These are phyloP conservation scores for Galerina sulciceps DNA, from an alignment of 768 basidiomycete species.

Conservation along the genomic window DNA sequence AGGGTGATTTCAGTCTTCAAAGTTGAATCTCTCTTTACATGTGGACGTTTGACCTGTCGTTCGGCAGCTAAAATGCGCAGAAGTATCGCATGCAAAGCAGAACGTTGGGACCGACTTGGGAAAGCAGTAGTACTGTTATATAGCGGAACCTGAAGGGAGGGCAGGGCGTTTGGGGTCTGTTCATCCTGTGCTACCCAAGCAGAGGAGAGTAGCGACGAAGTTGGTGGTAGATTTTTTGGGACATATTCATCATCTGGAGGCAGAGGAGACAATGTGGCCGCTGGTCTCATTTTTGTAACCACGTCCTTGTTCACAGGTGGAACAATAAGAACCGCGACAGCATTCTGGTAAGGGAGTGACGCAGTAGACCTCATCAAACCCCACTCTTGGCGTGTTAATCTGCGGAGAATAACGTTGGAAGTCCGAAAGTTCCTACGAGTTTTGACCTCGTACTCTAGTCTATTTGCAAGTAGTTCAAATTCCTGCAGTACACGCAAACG, in stretches of 20 bases:
- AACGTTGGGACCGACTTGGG: constrained; percentile 63
- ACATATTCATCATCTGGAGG: constrained; percentile 28
- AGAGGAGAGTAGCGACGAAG: constrained; percentile 32
- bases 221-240: constrained; percentile 26
- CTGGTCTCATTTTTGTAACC: constrained; percentile 45
- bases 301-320: constrained; percentile 67
- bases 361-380: constrained; percentile 48
- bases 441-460: constrained; percentile 33
- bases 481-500: constrained; percentile 81
- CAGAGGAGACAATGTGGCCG: constrained; percentile 39
- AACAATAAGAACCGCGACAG: constrained; percentile 69
- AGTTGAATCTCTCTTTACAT: background rate
- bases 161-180: constrained; percentile 23
- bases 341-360: constrained; percentile 51
- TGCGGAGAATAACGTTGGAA: constrained; percentile 50
- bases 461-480: constrained; percentile 59
- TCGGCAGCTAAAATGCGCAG: constrained; percentile 54
- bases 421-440: constrained; percentile 17
- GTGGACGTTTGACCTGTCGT: constrained; percentile 27
- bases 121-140: constrained; percentile 73
- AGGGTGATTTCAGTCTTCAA: background rate
- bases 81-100: constrained; percentile 55
- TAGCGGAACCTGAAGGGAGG: constrained; percentile 51
- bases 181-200: constrained; percentile 3
- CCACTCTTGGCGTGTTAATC: constrained; percentile 70